A percentile compares a stretch with the other conserved stretches of the same genome.
phyloP scores from a whole-genome alignment of 2,329 filamentous ascomycete genomes.

The Colletotrichum navitas region DNA sequence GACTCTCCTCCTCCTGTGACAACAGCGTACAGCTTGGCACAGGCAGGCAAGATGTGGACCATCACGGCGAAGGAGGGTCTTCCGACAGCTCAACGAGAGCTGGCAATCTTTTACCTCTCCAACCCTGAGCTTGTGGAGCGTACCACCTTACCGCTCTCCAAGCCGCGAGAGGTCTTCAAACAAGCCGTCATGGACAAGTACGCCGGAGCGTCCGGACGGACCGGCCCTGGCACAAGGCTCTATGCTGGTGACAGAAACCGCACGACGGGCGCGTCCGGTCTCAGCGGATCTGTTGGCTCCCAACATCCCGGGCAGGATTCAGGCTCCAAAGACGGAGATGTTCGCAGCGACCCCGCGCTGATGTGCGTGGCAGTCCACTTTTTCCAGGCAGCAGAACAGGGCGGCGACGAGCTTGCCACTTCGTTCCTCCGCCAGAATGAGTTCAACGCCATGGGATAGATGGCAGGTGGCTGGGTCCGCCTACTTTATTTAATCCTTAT shows the following conservation, averaged over 20 bases:
- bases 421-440: conserved; percentile 81
- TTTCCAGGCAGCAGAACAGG: conserved; percentile 90
- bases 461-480: background rate
- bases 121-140: conserved; percentile 87
- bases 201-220: conserved; percentile 53
- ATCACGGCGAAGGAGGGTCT: conserved; percentile 95
- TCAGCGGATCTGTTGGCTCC: conserved; percentile 44
- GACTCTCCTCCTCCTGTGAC: conserved; percentile 61
- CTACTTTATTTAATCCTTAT: background rate
- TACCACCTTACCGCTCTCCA: conserved; percentile 85
- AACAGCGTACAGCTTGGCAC: conserved; percentile 77
- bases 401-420: conserved; percentile 87
- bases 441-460: conserved; percentile 40
- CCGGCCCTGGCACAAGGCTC: conserved; percentile 40
- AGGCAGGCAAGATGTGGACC: conserved; percentile 90
- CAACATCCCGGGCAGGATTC: conserved; percentile 47
- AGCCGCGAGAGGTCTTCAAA: conserved; percentile 91
- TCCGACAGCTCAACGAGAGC: conserved; percentile 88
- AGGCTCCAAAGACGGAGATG: conserved; percentile 58
- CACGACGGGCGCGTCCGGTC: conserved; percentile 39
- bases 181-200: conserved; percentile 83
- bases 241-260: conserved; percentile 42
- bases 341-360: conserved; percentile 82
- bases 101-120: conserved; percentile 93
- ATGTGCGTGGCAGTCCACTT: conserved; percentile 97